Percentiles rank a stretch among this genome's conserved stretches.
Evolutionary conservation across 805 yeast genomes (phyloP).

Genomic region (Lipomyces orientalis): DNA sequence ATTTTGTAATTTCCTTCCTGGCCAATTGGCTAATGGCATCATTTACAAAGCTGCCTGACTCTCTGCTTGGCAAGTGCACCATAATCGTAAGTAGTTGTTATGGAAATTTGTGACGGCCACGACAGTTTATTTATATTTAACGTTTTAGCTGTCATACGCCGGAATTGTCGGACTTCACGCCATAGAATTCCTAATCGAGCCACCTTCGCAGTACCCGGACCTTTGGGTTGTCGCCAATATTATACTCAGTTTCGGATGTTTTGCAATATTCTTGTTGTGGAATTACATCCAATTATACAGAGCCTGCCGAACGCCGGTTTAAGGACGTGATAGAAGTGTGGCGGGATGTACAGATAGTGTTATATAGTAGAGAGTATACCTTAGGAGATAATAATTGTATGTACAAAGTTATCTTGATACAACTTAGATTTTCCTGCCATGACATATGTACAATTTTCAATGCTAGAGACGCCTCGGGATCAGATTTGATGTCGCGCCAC

Average conservation of each 20-base stretch:
- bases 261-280: slow-evolving; percentile 83
- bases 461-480: background rate
- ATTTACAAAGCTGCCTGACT: slow-evolving; percentile 55
- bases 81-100: slow-evolving; percentile 52
- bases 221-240: slow-evolving; percentile 82
- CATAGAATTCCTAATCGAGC: slow-evolving; percentile 54
- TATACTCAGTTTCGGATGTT: slow-evolving; percentile 74
- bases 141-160: slow-evolving; percentile 46
- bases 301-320: slow-evolving; percentile 9
- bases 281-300: slow-evolving; percentile 59
- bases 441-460: slow-evolving; percentile 8
- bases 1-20: slow-evolving; percentile 61
- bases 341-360: slow-evolving; percentile 4
- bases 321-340: background rate
- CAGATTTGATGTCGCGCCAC: no score
- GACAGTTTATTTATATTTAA: background rate
- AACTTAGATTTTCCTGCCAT: background rate
- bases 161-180: slow-evolving; percentile 59
- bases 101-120: background rate
- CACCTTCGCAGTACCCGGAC: slow-evolving; percentile 66
- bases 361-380: background rate
- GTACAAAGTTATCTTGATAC: background rate
- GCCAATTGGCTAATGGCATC: slow-evolving; percentile 84
- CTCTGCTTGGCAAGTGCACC: slow-evolving; percentile 56
- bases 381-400: background rate